Conservation (phyloP, 345 rosid species). For the Ceriops zippeliana region DNA sequence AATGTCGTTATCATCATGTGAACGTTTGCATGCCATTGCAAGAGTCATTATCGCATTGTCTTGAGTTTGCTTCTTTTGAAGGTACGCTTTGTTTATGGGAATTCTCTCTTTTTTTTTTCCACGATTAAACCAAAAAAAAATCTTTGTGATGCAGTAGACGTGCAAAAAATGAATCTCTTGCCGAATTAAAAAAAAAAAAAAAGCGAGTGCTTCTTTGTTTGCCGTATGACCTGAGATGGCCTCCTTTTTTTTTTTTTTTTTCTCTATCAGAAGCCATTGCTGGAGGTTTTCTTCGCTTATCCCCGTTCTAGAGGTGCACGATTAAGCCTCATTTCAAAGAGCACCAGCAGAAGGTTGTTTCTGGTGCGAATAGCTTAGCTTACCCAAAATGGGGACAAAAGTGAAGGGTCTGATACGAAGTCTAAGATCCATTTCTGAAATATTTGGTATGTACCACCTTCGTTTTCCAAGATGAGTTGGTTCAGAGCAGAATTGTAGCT, state of each 20-base stretch:
- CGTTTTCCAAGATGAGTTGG: not conserved
- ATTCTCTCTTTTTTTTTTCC: not conserved
- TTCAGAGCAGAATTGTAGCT: not conserved
- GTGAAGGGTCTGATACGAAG: constrained; percentile 62
- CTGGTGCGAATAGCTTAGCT: not conserved
- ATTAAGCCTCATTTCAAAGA: not conserved
- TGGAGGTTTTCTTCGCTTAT: not conserved
- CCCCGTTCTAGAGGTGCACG: not conserved
- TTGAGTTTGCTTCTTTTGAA: not conserved
- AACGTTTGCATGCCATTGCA: not conserved
- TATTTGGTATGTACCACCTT: constrained; percentile 39
- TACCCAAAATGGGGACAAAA: constrained; percentile 21
- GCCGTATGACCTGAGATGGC: too few relatives aligned
- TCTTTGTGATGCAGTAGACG: too few relatives aligned
- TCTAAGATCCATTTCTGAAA: constrained; percentile 46
- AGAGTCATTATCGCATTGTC: not conserved
- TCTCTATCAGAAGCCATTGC: not conserved
- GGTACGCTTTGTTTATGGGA: not conserved
- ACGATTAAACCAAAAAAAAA: too few relatives aligned
- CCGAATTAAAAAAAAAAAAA: too few relatives aligned
- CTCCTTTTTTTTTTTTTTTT: too few relatives aligned
- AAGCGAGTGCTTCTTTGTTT: too few relatives aligned
- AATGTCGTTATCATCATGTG: not conserved
- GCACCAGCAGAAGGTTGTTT: not conserved
- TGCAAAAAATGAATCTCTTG: too few relatives aligned